These are phyloP conservation scores for Exidia glandulosa DNA, from an alignment of 768 basidiomycete species.

Conservation along the genomic window DNA sequence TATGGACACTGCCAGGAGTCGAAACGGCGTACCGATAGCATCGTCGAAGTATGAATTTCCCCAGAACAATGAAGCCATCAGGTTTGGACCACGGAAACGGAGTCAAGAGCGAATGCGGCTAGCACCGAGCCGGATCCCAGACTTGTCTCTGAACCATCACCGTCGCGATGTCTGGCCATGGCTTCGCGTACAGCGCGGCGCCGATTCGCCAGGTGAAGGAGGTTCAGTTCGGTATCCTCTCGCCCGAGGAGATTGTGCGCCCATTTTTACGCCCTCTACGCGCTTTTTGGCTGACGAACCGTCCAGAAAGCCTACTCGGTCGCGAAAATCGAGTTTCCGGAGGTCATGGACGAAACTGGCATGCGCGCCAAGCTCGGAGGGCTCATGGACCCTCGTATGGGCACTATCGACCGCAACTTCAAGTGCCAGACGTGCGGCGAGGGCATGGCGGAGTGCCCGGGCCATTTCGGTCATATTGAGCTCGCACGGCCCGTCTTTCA, in stretches of 20 bases:
- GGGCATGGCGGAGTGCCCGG: constrained; percentile 99
- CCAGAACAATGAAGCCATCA: constrained; percentile 50
- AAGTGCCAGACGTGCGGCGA: constrained; percentile 99
- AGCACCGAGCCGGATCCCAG: background rate
- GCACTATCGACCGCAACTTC: constrained; percentile 93
- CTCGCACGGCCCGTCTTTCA: constrained; percentile 95
- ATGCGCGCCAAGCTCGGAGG: constrained; percentile 88
- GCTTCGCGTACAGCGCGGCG: constrained; percentile 86
- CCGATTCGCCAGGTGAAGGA: constrained; percentile 93
- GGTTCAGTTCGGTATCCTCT: constrained; percentile 97
- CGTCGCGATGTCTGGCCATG: constrained; percentile 65
- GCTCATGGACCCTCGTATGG: constrained; percentile 96
- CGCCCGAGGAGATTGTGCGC: constrained; percentile 96
- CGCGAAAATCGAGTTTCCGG: constrained; percentile 95
- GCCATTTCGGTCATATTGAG: constrained; percentile 98
- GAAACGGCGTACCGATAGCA: constrained; percentile 51
- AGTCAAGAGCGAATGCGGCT: background rate
- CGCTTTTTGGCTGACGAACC: constrained; percentile 1
- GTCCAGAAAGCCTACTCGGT: constrained; percentile 95
- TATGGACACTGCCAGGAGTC: background rate
- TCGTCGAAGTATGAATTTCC: constrained; percentile 76
- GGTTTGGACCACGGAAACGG: background rate
- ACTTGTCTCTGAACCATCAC: background rate
- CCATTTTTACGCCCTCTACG: background rate
- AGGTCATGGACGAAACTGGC: constrained; percentile 93